Conservation (phyloP, 768 basidiomycete genomes). For the Amanita molliuscula region DNA sequence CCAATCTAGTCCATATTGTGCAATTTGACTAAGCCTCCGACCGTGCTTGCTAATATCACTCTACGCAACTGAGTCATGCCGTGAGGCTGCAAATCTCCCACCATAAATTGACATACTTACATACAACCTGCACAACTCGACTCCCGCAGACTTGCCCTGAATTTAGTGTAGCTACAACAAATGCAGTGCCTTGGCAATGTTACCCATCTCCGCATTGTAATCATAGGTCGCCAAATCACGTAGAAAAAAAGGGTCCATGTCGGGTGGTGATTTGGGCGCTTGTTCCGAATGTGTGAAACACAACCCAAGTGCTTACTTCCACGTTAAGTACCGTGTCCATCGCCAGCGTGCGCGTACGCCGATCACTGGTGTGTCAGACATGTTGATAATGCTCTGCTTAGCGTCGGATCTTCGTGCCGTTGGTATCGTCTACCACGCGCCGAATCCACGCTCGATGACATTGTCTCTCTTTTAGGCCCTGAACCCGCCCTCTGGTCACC, state of each 20-base stretch:
- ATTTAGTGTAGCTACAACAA: not conserved
- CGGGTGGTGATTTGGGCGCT: not conserved
- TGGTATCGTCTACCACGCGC: not conserved
- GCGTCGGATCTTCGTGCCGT: not conserved
- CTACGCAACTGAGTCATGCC: not conserved
- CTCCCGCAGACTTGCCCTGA: not conserved
- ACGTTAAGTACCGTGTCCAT: not conserved
- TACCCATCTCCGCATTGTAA: conserved; percentile 1
- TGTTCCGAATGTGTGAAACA: not conserved
- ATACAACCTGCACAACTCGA: not conserved
- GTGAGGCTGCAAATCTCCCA: not conserved
- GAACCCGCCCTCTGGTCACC: not conserved
- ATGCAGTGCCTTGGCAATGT: not conserved
- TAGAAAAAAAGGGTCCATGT: not conserved
- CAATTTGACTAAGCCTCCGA: not conserved
- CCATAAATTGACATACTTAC: not conserved
- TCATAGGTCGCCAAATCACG: not conserved
- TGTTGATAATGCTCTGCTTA: too few relatives aligned
- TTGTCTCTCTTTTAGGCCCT: not conserved
- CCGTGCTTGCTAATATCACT: not conserved
- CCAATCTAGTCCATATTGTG: too few relatives aligned
- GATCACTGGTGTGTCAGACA: too few relatives aligned
- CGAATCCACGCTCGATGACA: not conserved
- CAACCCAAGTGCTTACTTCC: not conserved
- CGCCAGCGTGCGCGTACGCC: not conserved